Evolutionary conservation across 345 rosid genomes (phyloP).

Genomic region (Sisymbrium irio): DNA sequence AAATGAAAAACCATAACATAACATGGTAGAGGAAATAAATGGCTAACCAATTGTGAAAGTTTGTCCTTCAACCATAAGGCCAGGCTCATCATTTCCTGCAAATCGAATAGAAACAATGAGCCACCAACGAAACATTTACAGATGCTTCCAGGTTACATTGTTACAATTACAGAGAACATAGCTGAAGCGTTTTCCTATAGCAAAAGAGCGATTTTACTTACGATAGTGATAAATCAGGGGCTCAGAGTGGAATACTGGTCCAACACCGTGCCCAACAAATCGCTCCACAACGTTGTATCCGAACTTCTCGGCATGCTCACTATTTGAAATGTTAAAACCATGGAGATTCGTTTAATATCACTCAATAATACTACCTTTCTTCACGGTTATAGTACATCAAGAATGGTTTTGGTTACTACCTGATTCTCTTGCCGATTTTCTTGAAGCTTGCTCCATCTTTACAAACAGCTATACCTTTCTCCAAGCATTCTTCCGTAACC

Average conservation of each 20-base stretch:
- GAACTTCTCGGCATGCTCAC: conserved; percentile 86
- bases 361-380: not conserved
- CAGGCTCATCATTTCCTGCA: conserved; percentile 73
- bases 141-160: not conserved
- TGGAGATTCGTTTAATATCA: not conserved
- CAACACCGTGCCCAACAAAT: conserved; percentile 95
- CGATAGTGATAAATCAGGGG: conserved; percentile 81
- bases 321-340: conserved; percentile 32
- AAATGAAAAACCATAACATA: not conserved
- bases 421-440: conserved; percentile 88
- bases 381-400: not conserved
- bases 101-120: conserved; percentile 13
- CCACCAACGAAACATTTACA: conserved; percentile 11
- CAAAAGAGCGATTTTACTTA: conserved; percentile 38
- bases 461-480: conserved; percentile 85
- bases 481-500: conserved; percentile 93
- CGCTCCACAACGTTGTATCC: conserved; percentile 89
- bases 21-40: not conserved
- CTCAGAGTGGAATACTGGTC: conserved; percentile 76
- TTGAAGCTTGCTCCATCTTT: conserved; percentile 90
- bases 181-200: not conserved
- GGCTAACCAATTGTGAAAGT: conserved; percentile 83
- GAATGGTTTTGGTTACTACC: conserved; percentile 42
- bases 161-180: not conserved
- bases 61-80: conserved; percentile 82